A percentile compares a stretch with the other conserved stretches of the same genome.
Conservation (phyloP, 2,329 filamentous ascomycete species). For the Trichoderma endophyticum region DNA sequence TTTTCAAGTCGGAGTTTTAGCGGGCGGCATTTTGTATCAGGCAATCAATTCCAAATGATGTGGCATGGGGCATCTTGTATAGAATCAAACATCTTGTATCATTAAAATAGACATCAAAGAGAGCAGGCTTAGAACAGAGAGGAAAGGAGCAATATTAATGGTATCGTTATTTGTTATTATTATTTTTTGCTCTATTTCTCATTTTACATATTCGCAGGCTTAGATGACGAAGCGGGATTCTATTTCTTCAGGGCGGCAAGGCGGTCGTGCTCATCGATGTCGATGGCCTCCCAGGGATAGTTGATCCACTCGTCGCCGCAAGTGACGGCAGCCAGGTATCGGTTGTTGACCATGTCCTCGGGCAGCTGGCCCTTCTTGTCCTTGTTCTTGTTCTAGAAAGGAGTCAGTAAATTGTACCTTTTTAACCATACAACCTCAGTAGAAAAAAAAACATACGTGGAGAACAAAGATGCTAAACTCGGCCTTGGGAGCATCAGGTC, state of each 20-base stretch:
- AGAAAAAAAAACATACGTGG: slow-evolving; percentile 57
- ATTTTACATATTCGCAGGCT: slow-evolving; percentile 2
- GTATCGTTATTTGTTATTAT: slow-evolving; percentile 1
- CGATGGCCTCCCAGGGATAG: slow-evolving; percentile 95
- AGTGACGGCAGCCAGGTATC: slow-evolving; percentile 83
- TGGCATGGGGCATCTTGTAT: not conserved
- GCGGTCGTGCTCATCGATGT: slow-evolving; percentile 89
- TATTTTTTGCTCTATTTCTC: not conserved
- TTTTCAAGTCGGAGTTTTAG: not conserved
- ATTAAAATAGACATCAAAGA: not conserved
- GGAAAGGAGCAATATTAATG: not conserved
- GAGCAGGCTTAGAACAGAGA: not conserved
- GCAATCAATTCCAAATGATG: not conserved
- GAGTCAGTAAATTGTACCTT: not conserved
- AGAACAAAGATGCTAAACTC: slow-evolving; percentile 94
- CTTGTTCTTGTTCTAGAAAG: slow-evolving; percentile 87
- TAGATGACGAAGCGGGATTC: not conserved
- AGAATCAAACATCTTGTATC: not conserved
- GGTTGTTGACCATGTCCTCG: slow-evolving; percentile 68
- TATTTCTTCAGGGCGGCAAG: slow-evolving; percentile 57
- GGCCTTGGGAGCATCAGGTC: slow-evolving; percentile 64
- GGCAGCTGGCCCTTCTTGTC: slow-evolving; percentile 86
- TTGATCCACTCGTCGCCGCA: slow-evolving; percentile 97
- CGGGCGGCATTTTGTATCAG: not conserved
- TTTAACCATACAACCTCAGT: not conserved